Base-by-base conservation (phyloP, 306 rosid genomes). In the Oemleria cerasiformis region DNA sequence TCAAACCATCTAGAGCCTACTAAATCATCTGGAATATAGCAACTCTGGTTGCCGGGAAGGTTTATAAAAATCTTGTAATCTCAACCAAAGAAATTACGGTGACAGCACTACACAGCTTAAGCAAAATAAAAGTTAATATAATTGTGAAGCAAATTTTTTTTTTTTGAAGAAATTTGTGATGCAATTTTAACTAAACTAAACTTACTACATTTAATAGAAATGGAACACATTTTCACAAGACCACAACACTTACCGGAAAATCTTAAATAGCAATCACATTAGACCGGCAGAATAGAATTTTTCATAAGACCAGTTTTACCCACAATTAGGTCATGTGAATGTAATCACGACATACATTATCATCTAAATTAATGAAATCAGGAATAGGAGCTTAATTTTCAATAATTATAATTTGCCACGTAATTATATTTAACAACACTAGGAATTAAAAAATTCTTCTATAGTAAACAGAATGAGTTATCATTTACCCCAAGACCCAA, bases 401-500 rank as follows among this genome's bases (percentile, higher is more conserved):
- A 34, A 36, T 38, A 57, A 10, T 40, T n/a, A 51, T 8, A 4
- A 57, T 56, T 59, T 41, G 64, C 25, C 38, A 57, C 23, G 42
- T 15, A 57, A n/a, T 67, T 63, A 21, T 53, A 72, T 72, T 63
- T 76, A 79, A 60, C 43, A 75, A 9, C 67, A 54, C 43, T 53
- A 71, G 63, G 54, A 57, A 65, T 39, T 17, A 72, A 70, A 34
- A 67, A 67, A 30, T 36, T 51, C 48, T 49, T 15, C 49, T 47
- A 10, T 17, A 49, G 9, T n/a, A 56, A 42, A 64, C 72, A 59
- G 25, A 77, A 68, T 43, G 49, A 70, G 72, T 30, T 65, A 55
- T 57, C 44, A 74, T 78, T 57, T 89, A 94, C 97, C 96, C 87
- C 84, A 56, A 94, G 81, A 69, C 97, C 99, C 82, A 94, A 79